Conservation (phyloP, 371 early-diverging fungal genomes). For the Lichtheimia ramosa region DNA sequence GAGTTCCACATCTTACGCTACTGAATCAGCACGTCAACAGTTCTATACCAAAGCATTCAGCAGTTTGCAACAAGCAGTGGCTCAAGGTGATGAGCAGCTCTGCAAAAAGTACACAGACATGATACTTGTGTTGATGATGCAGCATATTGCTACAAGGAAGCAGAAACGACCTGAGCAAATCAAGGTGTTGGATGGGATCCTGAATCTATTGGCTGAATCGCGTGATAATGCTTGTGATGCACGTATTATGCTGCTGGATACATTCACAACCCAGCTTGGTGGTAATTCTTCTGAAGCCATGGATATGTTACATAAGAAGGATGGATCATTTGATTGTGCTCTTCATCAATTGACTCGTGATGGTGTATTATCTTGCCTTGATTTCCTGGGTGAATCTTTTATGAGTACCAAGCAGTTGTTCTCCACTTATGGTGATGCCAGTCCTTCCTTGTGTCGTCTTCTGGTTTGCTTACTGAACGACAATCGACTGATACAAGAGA, state of each 20-base stretch:
- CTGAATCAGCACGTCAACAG: constrained; percentile 1
- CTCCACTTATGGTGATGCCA: constrained; percentile 1
- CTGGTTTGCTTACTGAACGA: not conserved
- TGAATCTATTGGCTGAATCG: constrained; percentile 2
- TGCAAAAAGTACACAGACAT: not conserved
- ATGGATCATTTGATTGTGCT: too few relatives aligned
- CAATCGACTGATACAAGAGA: not conserved
- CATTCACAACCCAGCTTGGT: too few relatives aligned
- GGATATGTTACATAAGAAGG: too few relatives aligned
- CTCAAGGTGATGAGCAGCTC: not conserved
- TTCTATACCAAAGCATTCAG: constrained; percentile 7
- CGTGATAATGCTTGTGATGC: too few relatives aligned
- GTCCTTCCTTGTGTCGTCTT: constrained; percentile 8
- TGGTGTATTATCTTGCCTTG: too few relatives aligned
- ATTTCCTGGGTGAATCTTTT: not conserved
- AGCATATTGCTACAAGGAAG: not conserved
- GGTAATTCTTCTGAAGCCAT: too few relatives aligned
- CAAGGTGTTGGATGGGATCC: not conserved
- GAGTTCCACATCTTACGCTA: constrained; percentile 6
- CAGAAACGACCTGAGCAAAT: constrained; percentile 1
- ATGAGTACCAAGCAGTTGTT: not conserved
- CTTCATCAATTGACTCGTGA: too few relatives aligned
- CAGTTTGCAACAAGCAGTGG: not conserved
- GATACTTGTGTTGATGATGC: constrained; percentile 2
- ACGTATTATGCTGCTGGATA: too few relatives aligned